phyloP scores from a whole-genome alignment of 1,284 basidiomycete genomes.

The Puccinia novopanici region DNA sequence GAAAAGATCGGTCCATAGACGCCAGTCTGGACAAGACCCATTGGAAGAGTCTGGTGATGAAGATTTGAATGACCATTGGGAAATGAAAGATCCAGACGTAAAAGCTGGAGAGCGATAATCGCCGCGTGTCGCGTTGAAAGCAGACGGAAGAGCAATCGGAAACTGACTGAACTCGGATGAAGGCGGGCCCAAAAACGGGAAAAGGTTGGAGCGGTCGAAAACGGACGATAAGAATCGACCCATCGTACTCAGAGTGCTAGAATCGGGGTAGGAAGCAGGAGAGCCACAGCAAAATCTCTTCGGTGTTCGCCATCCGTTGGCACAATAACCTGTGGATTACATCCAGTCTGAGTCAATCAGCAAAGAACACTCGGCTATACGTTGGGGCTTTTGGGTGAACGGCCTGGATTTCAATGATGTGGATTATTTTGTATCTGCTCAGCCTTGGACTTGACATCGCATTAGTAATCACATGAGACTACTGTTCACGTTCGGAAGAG shows the following conservation, averaged over 20 bases:
- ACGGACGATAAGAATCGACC: neutral
- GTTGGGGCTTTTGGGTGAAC: neutral
- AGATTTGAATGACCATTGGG: conserved; percentile 26
- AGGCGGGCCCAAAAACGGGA: conserved; percentile 15
- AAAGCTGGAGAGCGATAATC: conserved; percentile 25
- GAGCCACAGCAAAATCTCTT: conserved; percentile 38
- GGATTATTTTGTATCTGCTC: neutral
- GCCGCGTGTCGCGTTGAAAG: conserved; percentile 6
- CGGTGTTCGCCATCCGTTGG: conserved; percentile 39
- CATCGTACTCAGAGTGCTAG: conserved; percentile 9
- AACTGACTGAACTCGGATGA: neutral
- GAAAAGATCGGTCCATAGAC: conserved; percentile 65
- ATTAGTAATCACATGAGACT: neutral
- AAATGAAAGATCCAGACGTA: conserved; percentile 8
- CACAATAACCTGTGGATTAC: conserved; percentile 18
- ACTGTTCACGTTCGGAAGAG: no score
- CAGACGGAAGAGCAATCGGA: neutral
- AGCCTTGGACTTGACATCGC: neutral
- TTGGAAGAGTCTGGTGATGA: neutral
- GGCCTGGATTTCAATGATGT: no score
- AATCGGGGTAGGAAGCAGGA: neutral
- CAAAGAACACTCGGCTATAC: neutral
- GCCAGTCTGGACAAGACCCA: conserved; percentile 67
- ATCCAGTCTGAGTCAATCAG: neutral
- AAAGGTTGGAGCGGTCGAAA: conserved; percentile 32